Conservation (phyloP, 2,329 filamentous ascomycete genomes). For the Neurospora sp. region DNA sequence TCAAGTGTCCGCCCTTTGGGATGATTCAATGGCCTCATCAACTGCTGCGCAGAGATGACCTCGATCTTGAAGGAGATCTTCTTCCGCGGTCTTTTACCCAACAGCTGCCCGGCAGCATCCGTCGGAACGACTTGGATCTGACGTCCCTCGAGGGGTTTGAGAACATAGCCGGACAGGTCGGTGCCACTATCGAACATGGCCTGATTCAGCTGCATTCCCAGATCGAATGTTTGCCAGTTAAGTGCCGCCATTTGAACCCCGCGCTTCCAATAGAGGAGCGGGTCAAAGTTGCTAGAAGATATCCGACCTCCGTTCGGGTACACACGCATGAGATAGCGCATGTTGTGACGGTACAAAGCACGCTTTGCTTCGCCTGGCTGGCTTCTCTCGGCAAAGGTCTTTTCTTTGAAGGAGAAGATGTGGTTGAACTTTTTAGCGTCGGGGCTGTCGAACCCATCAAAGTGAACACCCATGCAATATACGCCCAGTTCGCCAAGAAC, state of each 20-base stretch:
- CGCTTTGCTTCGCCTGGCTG: conserved; percentile 66
- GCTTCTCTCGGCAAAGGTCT: conserved; percentile 72
- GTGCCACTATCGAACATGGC: conserved; percentile 92
- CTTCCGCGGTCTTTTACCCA: conserved; percentile 65
- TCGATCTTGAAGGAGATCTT: conserved; percentile 77
- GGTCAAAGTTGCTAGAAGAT: conserved; percentile 88
- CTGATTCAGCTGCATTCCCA: conserved; percentile 91
- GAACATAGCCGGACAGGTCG: conserved; percentile 82
- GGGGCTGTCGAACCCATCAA: conserved; percentile 64
- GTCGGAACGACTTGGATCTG: conserved; percentile 53
- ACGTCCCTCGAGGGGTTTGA: conserved; percentile 82
- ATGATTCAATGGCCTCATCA: conserved; percentile 65
- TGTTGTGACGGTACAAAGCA: conserved; percentile 79
- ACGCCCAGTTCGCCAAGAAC: conserved; percentile 79
- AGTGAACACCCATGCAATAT: conserved; percentile 66
- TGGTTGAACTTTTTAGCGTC: conserved; percentile 87
- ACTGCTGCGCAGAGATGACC: conserved; percentile 86
- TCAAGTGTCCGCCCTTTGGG: conserved; percentile 57
- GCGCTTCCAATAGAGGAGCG: conserved; percentile 83
- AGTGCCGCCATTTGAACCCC: conserved; percentile 96
- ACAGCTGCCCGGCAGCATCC: conserved; percentile 37
- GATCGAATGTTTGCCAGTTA: conserved; percentile 97
- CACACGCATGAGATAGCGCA: conserved; percentile 82
- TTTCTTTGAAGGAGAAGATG: conserved; percentile 90
- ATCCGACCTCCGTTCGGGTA: conserved; percentile 80